Percentiles rank a stretch among this genome's conserved stretches.
Conservation (phyloP, 2,329 filamentous ascomycete species). For the Penicillium sp. region DNA sequence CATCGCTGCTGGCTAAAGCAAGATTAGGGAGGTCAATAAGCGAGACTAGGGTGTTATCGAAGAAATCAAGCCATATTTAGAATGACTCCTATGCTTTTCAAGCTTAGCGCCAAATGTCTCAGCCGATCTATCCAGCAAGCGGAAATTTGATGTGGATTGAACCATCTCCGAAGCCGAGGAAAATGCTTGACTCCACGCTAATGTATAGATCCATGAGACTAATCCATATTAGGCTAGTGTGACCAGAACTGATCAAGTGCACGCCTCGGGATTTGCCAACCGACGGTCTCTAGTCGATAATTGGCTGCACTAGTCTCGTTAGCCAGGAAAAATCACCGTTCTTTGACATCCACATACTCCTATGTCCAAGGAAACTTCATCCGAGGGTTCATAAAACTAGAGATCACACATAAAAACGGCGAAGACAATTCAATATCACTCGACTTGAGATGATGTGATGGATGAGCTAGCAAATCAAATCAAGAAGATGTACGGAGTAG, state of each 20-base stretch:
- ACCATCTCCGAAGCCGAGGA: background rate
- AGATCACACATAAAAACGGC: no score
- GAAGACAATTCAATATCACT: no score
- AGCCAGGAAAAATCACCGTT: background rate
- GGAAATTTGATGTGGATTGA: background rate
- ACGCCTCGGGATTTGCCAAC: background rate
- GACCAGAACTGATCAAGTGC: no score
- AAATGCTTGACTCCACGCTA: constrained; percentile 2
- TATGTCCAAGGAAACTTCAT: background rate
- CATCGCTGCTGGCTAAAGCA: background rate
- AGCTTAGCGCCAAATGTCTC: constrained; percentile 1
- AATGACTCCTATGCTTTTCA: constrained; percentile 4
- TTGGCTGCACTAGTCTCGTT: background rate
- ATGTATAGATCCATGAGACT: background rate
- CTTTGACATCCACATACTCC: background rate
- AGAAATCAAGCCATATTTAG: constrained; percentile 3
- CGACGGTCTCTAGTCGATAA: background rate
- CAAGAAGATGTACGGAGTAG: no score
- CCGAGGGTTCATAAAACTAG: no score
- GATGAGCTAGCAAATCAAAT: no score
- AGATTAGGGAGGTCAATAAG: constrained; percentile 11
- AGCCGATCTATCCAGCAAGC: background rate
- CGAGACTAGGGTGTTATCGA: constrained; percentile 1
- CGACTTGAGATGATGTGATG: no score
- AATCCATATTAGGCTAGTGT: background rate